Base-by-base conservation (phyloP, 169 alveolate species). In the Perkinsus marinus region DNA sequence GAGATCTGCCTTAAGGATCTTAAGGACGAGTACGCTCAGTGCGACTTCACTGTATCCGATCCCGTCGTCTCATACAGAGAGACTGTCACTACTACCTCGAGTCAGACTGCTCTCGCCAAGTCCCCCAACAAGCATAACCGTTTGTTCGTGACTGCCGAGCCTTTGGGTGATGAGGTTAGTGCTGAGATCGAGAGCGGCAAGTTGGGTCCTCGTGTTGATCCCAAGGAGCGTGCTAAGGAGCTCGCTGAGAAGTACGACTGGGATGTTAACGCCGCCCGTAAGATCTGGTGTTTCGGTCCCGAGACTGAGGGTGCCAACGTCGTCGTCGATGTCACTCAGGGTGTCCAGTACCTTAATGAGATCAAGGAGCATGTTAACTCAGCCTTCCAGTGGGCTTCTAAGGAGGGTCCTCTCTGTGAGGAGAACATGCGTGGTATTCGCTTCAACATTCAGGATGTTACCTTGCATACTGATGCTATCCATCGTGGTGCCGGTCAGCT, bases 221-320 rank as follows among this genome's bases (percentile, higher is more conserved):
- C 97, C 38, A 99, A 98, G 96, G 98, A 95, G 79, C 98, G 99
- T 92, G 97, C 99, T 91, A 97, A 97, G 94, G 94, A 95, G 90
- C 95, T 98, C 79, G 95, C 96, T 89, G 99, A 98, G 92, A 95
- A 98, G 93, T 98, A 95, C 96, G 99, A 96, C 92, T 98, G 99
- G 99, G 99, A 99, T 95, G 97, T 97, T 95, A 97, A 97, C 95
- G 99, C 98, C 46, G 99, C 99, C 90, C 92, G 96, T 91, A 98
- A 98, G 97, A 98, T 98, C 89, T 99, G 99, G 99, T 97, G 99
- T 96, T 99, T 98, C 95, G 99, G 99, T 37, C 99, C 99, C 68
- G 99, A 98, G 91, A 97, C 98, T 90, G 96, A 97, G 39, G 99
- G 99, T 46, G 99, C 99, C 22, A 98, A 98, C 95, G 93, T 99